Percentiles rank a stretch among this genome's conserved stretches.
Conservation (phyloP, 2,329 filamentous ascomycete genomes). For the Stemphylium lycopersici region DNA sequence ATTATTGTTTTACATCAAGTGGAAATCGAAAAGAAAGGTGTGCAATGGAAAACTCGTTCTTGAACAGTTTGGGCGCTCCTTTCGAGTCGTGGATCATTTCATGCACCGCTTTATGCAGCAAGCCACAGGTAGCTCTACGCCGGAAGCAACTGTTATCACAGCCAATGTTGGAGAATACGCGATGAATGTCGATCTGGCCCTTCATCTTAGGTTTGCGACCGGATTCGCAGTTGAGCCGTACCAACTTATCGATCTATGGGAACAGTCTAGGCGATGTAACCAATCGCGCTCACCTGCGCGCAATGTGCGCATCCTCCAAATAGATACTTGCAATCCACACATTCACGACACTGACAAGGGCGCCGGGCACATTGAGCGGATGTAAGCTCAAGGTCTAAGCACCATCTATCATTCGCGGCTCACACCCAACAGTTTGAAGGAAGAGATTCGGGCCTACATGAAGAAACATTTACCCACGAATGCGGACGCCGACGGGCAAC, state of each 20-base stretch:
- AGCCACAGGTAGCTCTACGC: neutral
- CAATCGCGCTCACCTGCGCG: neutral
- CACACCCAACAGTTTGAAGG: conserved; percentile 2
- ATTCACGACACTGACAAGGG: conserved; percentile 20
- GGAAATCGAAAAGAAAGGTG: conserved; percentile 26
- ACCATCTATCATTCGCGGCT: conserved; percentile 21
- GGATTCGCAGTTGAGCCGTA: conserved; percentile 25
- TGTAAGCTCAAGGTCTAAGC: conserved; percentile 14
- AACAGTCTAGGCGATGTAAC: conserved; percentile 1
- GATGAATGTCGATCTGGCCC: conserved; percentile 18
- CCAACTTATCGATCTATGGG: conserved; percentile 19
- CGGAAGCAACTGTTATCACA: conserved; percentile 6
- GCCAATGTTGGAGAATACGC: conserved; percentile 27
- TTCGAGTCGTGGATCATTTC: conserved; percentile 20
- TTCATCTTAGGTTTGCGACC: conserved; percentile 20
- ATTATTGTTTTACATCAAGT: conserved; percentile 18
- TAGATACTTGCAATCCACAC: conserved; percentile 21
- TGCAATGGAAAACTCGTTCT: conserved; percentile 12
- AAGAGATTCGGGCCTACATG: conserved; percentile 1
- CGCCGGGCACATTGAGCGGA: conserved; percentile 15
- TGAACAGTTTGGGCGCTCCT: conserved; percentile 19
- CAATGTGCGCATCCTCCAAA: conserved; percentile 19
- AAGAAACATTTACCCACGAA: too few relatives aligned
- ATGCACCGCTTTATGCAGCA: conserved; percentile 15
- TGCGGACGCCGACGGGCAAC: too few relatives aligned